Percentiles rank a stretch among this genome's conserved stretches.
These are phyloP conservation scores for Entomortierella lignicola DNA, from an alignment of 192 early-diverging fungal genomes.

Conservation along the genomic window DNA sequence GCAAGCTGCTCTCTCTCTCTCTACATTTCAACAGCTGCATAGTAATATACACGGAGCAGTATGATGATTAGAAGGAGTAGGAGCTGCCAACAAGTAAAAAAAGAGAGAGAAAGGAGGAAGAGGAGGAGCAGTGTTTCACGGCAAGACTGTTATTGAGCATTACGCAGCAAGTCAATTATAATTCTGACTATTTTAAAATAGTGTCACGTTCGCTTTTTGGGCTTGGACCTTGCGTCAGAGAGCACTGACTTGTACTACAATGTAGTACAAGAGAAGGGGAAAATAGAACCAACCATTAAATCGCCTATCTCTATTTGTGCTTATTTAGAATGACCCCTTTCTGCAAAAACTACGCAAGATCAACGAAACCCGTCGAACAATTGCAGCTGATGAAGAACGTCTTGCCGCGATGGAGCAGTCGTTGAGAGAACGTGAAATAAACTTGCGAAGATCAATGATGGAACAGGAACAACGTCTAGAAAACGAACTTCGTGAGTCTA, in stretches of 20 bases:
- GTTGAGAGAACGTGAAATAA: slow-evolving; percentile 34
- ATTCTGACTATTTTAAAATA: too few species aligned
- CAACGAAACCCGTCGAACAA: slow-evolving; percentile 10
- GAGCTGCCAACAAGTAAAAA: too few species aligned
- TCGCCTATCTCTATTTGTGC: not conserved
- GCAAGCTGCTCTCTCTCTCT: too few species aligned
- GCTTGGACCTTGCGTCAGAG: not conserved
- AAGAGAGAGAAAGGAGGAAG: too few species aligned
- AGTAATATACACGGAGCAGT: too few species aligned
- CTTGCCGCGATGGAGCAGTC: slow-evolving; percentile 26
- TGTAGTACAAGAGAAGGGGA: not conserved
- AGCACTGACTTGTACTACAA: not conserved
- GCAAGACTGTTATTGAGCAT: too few species aligned
- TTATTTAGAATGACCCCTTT: slow-evolving; percentile 10
- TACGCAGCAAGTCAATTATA: too few species aligned
- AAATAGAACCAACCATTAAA: not conserved
- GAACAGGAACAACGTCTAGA: slow-evolving; percentile 25
- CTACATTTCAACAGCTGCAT: too few species aligned
- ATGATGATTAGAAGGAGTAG: too few species aligned
- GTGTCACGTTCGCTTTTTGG: not conserved
- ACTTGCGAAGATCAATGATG: slow-evolving; percentile 6
- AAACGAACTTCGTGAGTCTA: slow-evolving; percentile 11
- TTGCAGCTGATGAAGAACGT: slow-evolving; percentile 29
- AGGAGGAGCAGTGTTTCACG: too few species aligned
- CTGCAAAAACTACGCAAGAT: slow-evolving; percentile 23